These are phyloP conservation scores for Ceratobasidium papillatum DNA, from an alignment of 1,284 basidiomycete species.

Conservation along the genomic window DNA sequence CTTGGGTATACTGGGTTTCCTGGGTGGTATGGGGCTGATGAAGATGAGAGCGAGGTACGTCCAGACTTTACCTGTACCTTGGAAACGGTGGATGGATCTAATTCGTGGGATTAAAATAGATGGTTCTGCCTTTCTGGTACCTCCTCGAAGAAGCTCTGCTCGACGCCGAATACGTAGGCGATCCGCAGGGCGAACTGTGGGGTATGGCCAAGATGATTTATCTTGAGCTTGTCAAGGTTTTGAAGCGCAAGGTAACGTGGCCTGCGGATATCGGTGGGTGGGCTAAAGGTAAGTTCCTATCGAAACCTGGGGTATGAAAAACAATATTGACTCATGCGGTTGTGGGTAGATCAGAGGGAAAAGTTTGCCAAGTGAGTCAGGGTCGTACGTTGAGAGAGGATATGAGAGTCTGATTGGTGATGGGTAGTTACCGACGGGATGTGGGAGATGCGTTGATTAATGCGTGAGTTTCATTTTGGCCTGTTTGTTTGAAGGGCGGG, in stretches of 20 bases:
- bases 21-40: constrained; percentile 80
- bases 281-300: constrained; percentile 69
- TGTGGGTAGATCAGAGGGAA: constrained; percentile 69
- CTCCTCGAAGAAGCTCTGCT: constrained; percentile 87
- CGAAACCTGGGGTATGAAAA: too few relatives aligned
- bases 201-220: constrained; percentile 79
- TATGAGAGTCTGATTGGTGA: neutral
- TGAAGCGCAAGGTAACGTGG: constrained; percentile 79
- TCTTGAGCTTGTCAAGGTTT: constrained; percentile 72
- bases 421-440: constrained; percentile 79
- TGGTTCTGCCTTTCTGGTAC: constrained; percentile 88
- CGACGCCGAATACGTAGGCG: constrained; percentile 66
- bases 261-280: constrained; percentile 61
- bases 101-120: constrained; percentile 51
- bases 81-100: too few relatives aligned
- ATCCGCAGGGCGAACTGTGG: constrained; percentile 59
- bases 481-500: neutral
- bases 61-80: too few relatives aligned
- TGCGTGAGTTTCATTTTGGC: constrained; percentile 63
- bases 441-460: constrained; percentile 91
- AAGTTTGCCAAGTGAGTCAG: constrained; percentile 78
- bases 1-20: constrained; percentile 79
- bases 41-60: constrained; percentile 77
- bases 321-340: too few relatives aligned
- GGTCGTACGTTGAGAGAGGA: constrained; percentile 48